These are phyloP conservation scores for Penicillium bialowiezense DNA, from an alignment of 495 filamentous ascomycete genomes.

Conservation along the genomic window DNA sequence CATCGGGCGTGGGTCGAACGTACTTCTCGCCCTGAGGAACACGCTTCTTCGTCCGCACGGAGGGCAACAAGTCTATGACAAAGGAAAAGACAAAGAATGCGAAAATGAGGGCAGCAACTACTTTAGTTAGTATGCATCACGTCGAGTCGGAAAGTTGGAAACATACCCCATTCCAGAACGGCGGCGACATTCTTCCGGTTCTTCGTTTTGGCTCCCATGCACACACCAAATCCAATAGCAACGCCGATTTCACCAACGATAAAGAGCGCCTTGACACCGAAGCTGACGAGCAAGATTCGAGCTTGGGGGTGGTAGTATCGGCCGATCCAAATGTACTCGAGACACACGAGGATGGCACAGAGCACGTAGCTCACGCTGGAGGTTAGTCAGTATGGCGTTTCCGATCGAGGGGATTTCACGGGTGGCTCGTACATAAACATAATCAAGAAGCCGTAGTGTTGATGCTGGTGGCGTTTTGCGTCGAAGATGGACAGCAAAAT, in stretches of 20 bases:
- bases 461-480: conserved; percentile 52
- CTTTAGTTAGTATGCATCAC: not conserved
- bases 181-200: conserved; percentile 44
- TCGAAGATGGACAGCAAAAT: conserved; percentile 77
- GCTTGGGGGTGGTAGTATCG: conserved; percentile 58
- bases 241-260: conserved; percentile 69
- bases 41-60: conserved; percentile 52
- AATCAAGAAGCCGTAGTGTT: conserved; percentile 69
- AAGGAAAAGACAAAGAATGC: conserved; percentile 78
- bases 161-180: conserved; percentile 59
- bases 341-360: conserved; percentile 70
- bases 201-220: conserved; percentile 28
- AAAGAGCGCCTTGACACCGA: conserved; percentile 73
- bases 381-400: not conserved
- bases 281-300: conserved; percentile 63
- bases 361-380: conserved; percentile 51
- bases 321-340: conserved; percentile 74
- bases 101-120: conserved; percentile 73
- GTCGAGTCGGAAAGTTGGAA: not conserved
- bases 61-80: conserved; percentile 74
- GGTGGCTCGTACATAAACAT: conserved; percentile 60
- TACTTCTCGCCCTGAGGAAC: conserved; percentile 24
- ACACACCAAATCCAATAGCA: conserved; percentile 52
- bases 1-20: not conserved
- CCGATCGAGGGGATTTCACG: not conserved